Evolutionary conservation across 129 eudicot genomes (phyloP).

Genomic region (Daucus carota): DNA sequence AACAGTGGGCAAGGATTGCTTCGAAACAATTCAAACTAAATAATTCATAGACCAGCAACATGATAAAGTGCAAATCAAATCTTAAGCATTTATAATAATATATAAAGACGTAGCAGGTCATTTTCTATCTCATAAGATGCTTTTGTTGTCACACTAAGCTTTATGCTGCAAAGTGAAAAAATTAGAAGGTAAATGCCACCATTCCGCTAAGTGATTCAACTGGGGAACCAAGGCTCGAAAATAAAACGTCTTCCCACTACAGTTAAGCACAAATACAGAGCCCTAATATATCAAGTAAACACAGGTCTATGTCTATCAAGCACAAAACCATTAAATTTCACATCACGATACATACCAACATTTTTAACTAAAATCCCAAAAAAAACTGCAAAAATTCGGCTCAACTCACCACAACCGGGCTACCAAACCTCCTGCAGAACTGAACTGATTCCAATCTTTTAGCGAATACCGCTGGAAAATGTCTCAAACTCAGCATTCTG

Average conservation of each 20-base stretch:
- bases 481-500: slow-evolving; percentile 57
- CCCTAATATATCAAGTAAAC: neutral
- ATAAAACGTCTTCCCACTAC: neutral
- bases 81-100: neutral
- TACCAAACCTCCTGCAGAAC: slow-evolving; percentile 21
- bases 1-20: neutral
- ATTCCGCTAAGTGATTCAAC: neutral
- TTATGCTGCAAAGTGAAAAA: neutral
- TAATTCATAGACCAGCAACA: neutral
- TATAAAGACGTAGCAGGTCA: neutral
- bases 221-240: no score
- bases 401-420: slow-evolving; percentile 45
- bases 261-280: neutral
- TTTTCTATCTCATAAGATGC: neutral
- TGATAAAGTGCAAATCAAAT: neutral
- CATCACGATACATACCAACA: neutral
- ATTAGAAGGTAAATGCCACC: neutral
- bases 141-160: neutral
- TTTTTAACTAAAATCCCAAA: neutral
- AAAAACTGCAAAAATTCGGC: neutral
- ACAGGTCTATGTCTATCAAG: neutral
- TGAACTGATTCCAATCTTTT: slow-evolving; percentile 26
- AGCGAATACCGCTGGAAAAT: slow-evolving; percentile 22
- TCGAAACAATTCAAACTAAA: no score
- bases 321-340: neutral